Evolutionary conservation across 768 basidiomycete genomes (phyloP).

Genomic region (Cantharellus anzutake): DNA sequence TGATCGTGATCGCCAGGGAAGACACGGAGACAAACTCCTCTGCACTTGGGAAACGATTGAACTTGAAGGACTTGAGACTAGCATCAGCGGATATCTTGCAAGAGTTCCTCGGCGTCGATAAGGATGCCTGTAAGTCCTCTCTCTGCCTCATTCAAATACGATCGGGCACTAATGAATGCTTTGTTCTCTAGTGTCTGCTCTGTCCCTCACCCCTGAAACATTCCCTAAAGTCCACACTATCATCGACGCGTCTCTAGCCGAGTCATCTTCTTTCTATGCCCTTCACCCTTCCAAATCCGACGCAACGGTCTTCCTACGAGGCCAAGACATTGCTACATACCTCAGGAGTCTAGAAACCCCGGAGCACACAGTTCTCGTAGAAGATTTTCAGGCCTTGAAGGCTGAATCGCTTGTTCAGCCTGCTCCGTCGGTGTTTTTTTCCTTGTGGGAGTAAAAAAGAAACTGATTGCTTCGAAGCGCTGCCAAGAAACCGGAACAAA

Average conservation of each 20-base stretch:
- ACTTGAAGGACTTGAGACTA: conserved; percentile 51
- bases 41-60: conserved; percentile 58
- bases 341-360: conserved; percentile 51
- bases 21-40: conserved; percentile 65
- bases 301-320: conserved; percentile 59
- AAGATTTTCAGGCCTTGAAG: conserved; percentile 53
- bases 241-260: conserved; percentile 60
- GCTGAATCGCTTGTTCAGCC: conserved; percentile 19
- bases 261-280: conserved; percentile 47
- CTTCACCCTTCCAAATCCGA: conserved; percentile 52
- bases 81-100: conserved; percentile 72
- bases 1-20: conserved; percentile 74
- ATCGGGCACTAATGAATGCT: background rate
- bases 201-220: conserved; percentile 43
- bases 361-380: conserved; percentile 41
- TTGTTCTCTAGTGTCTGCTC: conserved; percentile 45
- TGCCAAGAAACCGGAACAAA: conserved; percentile 18
- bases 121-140: conserved; percentile 46
- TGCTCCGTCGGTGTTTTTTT: conserved; percentile 10
- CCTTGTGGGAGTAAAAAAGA: conserved; percentile 6
- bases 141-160: background rate
- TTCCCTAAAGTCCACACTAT: conserved; percentile 59
- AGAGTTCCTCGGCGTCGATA: conserved; percentile 69
- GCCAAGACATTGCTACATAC: conserved; percentile 54
- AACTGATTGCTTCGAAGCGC: conserved; percentile 14